Evolutionary conservation across 352 stramenopile genomes (phyloP).

Genomic region (Poterioochromonas sp.): DNA sequence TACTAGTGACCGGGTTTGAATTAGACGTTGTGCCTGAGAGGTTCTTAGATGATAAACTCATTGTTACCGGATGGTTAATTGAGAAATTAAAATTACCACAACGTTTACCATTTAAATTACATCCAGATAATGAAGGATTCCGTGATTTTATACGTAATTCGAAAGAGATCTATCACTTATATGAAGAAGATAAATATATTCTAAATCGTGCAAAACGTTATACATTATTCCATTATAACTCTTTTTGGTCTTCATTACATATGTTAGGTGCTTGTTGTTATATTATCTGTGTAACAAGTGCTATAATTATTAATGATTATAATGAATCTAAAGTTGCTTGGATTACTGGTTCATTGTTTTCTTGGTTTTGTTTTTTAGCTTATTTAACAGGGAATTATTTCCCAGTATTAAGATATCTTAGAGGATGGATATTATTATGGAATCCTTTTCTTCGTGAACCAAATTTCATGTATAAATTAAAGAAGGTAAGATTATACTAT

Average conservation of each 20-base stretch:
- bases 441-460: conserved; percentile 29
- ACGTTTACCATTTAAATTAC: background rate
- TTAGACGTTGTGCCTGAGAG: conserved; percentile 22
- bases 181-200: conserved; percentile 23
- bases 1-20: conserved; percentile 28
- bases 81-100: background rate
- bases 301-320: conserved; percentile 28
- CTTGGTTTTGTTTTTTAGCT: background rate
- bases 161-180: conserved; percentile 14
- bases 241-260: conserved; percentile 3
- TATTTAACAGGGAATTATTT: conserved; percentile 32
- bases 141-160: conserved; percentile 23
- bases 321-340: conserved; percentile 21
- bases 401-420: background rate
- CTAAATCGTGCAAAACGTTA: background rate
- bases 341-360: conserved; percentile 24
- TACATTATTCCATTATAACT: background rate
- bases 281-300: background rate
- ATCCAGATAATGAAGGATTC: background rate
- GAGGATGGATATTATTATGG: conserved; percentile 29
- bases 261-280: conserved; percentile 2
- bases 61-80: conserved; percentile 26
- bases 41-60: conserved; percentile 31
- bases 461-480: conserved; percentile 22
- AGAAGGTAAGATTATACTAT: conserved; percentile 14